Base-by-base conservation (phyloP, 306 rosid species). In the Fagus crenata region DNA sequence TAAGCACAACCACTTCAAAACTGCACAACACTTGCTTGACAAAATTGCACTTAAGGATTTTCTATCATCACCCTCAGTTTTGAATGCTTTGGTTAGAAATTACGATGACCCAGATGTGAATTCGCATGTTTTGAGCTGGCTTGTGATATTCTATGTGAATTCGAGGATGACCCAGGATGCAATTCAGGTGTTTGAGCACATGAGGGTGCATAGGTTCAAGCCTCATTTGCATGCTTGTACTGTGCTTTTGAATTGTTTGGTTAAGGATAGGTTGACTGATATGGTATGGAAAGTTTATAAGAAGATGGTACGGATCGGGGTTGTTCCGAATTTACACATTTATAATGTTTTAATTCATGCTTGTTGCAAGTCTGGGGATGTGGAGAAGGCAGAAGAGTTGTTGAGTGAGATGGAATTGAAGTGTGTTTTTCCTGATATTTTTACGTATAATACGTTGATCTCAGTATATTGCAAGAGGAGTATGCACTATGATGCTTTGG, bases 91-190 rank as follows among this genome's bases (percentile, higher is more conserved):
- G 84, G 87, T 75, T 41, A 81, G 77, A 61, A 80, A 49, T 72
- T 87, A 78, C 22, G 82, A 84, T 60, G 89, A 87, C 82, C 81
- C 79, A 0, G 92, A 89, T 77, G 91, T 84, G 58, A 89, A 85
- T 86, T 85, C 97, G 0, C 98, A 94, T 32, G 84, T 94, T 72
- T 85, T 94, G 89, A 94, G 98, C 73, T 92, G 96, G 97, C 90
- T 94, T 65, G 86, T 94, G 80, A 90, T 90, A 53, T 75, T 67
- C 79, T 92, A 86, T 74, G 88, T 89, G 0, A 86, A 86, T 67
- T 86, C 73, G 9, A 90, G 81, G 90, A 80, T 85, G 96, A 83
- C 81, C 75, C 86, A 85, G 35, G 96, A 92, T 55, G 96, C 98
- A 54, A 67, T 89, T 75, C 92, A 89, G 73, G 97, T 94, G 73